These are phyloP conservation scores for Moesziomyces sp. DNA, from an alignment of 1,284 basidiomycete species.

Conservation along the genomic window DNA sequence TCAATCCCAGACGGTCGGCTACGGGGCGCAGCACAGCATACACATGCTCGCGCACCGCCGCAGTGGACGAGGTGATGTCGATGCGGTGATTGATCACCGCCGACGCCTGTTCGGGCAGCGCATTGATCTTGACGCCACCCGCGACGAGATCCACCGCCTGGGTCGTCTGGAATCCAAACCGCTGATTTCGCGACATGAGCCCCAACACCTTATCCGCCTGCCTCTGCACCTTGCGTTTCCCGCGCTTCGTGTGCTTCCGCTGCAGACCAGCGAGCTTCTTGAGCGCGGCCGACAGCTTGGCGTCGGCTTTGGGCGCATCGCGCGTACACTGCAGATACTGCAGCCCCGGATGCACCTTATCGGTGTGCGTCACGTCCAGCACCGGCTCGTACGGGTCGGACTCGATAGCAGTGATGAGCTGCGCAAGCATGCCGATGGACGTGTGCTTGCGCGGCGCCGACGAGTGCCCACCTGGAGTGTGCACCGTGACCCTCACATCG, in stretches of 20 bases:
- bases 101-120: conserved; percentile 73
- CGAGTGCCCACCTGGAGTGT: conserved; percentile 76
- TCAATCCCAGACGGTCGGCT: conserved; percentile 72
- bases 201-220: conserved; percentile 18
- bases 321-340: conserved; percentile 71
- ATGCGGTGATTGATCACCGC: conserved; percentile 76
- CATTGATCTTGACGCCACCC: conserved; percentile 78
- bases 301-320: conserved; percentile 71
- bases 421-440: conserved; percentile 76
- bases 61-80: conserved; percentile 71
- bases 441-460: conserved; percentile 73
- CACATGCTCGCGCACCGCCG: conserved; percentile 70
- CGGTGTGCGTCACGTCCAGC: conserved; percentile 55
- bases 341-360: conserved; percentile 68
- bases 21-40: conserved; percentile 70
- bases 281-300: conserved; percentile 69
- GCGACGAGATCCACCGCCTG: conserved; percentile 77
- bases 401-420: conserved; percentile 74
- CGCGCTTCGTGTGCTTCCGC: conserved; percentile 1
- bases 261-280: conserved; percentile 68
- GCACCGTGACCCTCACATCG: conserved; percentile 47
- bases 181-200: conserved; percentile 45
- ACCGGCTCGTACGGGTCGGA: conserved; percentile 70
- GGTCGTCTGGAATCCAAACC: conserved; percentile 74
- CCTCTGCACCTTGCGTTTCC: conserved; percentile 3